A percentile compares a stretch with the other conserved stretches of the same genome.
Conservation (phyloP, 352 stramenopile species). For the Globisporangium abappressorium region DNA sequence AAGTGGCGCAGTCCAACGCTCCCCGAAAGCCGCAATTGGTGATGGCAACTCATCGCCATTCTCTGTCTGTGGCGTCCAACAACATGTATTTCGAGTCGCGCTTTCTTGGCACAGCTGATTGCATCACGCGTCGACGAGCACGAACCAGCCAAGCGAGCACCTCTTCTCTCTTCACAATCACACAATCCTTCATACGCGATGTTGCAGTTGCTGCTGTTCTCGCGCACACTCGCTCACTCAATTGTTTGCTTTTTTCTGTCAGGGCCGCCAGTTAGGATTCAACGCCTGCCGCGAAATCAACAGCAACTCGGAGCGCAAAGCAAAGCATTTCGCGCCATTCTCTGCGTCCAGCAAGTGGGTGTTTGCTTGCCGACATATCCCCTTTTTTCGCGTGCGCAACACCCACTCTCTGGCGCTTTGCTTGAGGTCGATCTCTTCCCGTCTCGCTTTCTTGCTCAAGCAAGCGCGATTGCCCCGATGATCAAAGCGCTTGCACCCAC, state of each 20-base stretch:
- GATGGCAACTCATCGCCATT: too few species aligned
- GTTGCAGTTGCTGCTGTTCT: neutral
- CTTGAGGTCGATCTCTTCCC: neutral
- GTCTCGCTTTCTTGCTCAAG: neutral
- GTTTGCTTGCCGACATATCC: neutral
- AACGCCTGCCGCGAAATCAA: neutral
- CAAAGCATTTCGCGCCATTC: neutral
- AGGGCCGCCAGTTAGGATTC: neutral
- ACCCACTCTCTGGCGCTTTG: slow-evolving; percentile 6
- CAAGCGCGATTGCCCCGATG: neutral
- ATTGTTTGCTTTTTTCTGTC: neutral
- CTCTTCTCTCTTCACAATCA: neutral
- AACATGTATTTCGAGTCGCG: too few species aligned
- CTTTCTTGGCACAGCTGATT: too few species aligned
- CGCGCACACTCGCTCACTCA: too few species aligned
- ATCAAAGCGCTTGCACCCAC: neutral
- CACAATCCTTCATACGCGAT: neutral
- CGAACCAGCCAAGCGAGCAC: neutral
- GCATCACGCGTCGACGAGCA: too few species aligned
- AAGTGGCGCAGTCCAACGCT: neutral
- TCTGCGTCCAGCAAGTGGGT: neutral
- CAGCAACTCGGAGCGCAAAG: neutral
- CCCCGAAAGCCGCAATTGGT: neutral
- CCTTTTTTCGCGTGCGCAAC: slow-evolving; percentile 8
- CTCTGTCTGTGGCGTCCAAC: too few species aligned